Evolutionary conservation across 306 rosid genomes (phyloP).

Genomic region (Fagus sylvatica): DNA sequence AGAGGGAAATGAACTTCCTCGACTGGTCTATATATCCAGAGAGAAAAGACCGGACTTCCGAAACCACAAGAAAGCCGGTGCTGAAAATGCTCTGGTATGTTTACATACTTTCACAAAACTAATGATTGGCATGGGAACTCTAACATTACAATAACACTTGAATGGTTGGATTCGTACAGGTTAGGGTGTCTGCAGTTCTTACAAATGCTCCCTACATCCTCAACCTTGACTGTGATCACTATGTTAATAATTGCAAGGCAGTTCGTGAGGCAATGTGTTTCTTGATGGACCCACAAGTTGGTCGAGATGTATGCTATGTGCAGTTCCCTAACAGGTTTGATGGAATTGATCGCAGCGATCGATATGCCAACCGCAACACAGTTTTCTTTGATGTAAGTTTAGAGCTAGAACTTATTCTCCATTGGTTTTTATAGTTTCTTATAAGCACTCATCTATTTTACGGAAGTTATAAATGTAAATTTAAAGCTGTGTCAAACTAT

Average conservation of each 20-base stretch:
- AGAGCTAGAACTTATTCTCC: background rate
- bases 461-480: background rate
- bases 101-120: constrained; percentile 9
- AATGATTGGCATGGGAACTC: constrained; percentile 12
- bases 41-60: constrained; percentile 95
- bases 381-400: constrained; percentile 97
- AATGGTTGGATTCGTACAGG: constrained; percentile 48
- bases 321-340: constrained; percentile 98
- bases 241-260: constrained; percentile 93
- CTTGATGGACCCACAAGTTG: constrained; percentile 92
- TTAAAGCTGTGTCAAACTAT: background rate
- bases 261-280: constrained; percentile 98
- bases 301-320: constrained; percentile 79
- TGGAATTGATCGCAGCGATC: constrained; percentile 97
- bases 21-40: constrained; percentile 93
- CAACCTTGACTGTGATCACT: constrained; percentile 97
- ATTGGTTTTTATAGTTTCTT: background rate
- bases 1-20: constrained; percentile 90
- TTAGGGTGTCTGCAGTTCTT: constrained; percentile 95
- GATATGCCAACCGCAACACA: constrained; percentile 96
- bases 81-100: constrained; percentile 94
- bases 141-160: constrained; percentile 15
- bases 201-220: constrained; percentile 98
- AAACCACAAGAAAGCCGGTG: constrained; percentile 99
- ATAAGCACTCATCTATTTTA: background rate